phyloP scores from a whole-genome alignment of 1,284 basidiomycete species.

The Cryptococcus floricola region DNA sequence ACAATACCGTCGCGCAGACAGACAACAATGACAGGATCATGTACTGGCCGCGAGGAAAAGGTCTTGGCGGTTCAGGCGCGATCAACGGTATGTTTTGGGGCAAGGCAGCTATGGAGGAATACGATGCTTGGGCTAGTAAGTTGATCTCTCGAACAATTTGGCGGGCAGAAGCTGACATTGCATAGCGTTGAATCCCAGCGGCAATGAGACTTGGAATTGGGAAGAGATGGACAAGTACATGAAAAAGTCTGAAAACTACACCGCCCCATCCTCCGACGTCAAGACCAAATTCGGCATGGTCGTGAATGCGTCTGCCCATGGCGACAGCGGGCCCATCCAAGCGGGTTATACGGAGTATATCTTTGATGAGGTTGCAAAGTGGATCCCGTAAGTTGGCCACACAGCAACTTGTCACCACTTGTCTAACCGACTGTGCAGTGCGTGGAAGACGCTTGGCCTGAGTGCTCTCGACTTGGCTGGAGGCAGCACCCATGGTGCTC shows the following conservation, averaged over 20 bases:
- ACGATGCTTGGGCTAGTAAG: slow-evolving; percentile 50
- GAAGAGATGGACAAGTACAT: slow-evolving; percentile 46
- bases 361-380: slow-evolving; percentile 55
- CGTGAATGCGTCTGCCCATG: slow-evolving; percentile 50
- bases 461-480: slow-evolving; percentile 49
- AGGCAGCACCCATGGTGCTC: slow-evolving; percentile 40
- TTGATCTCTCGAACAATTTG: neutral
- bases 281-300: slow-evolving; percentile 43
- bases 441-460: slow-evolving; percentile 53
- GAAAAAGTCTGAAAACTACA: slow-evolving; percentile 51
- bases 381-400: slow-evolving; percentile 49
- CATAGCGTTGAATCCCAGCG: slow-evolving; percentile 39
- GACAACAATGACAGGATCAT: slow-evolving; percentile 25
- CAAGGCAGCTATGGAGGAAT: slow-evolving; percentile 43
- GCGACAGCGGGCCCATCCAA: slow-evolving; percentile 53
- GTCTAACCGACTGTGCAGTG: slow-evolving; percentile 2
- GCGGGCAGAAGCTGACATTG: neutral
- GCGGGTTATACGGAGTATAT: slow-evolving; percentile 49
- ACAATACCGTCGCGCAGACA: slow-evolving; percentile 56
- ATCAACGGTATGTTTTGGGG: slow-evolving; percentile 68
- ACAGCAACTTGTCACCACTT: neutral
- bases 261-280: slow-evolving; percentile 42
- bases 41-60: slow-evolving; percentile 62
- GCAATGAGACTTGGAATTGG: slow-evolving; percentile 46
- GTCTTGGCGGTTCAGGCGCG: slow-evolving; percentile 65